Evolutionary conservation across 1,139 yeast species (phyloP).

Genomic region (Scheffersomyces illinoinensis): DNA sequence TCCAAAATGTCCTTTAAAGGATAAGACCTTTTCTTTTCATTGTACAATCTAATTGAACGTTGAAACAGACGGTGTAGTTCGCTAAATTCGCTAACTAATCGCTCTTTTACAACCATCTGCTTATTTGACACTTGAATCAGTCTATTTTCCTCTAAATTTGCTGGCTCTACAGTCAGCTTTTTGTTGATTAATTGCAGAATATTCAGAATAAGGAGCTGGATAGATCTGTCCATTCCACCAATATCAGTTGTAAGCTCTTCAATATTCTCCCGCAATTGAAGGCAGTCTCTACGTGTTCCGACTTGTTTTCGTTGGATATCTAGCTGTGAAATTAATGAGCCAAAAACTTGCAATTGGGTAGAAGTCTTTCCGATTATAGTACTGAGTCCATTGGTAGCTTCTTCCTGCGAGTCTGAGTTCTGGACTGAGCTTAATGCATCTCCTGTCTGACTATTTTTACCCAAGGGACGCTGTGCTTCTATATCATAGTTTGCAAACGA

Average conservation of each 20-base stretch:
- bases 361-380: conserved; percentile 36
- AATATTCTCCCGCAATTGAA: conserved; percentile 38
- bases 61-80: conserved; percentile 40
- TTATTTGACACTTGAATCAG: conserved; percentile 27
- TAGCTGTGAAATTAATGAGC: conserved; percentile 47
- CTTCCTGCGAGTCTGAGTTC: conserved; percentile 13
- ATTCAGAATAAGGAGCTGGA: conserved; percentile 30
- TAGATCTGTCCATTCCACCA: conserved; percentile 32
- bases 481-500: conserved; percentile 61
- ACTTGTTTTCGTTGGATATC: conserved; percentile 50
- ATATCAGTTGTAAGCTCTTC: conserved; percentile 32
- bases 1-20: conserved; percentile 17
- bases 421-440: conserved; percentile 1
- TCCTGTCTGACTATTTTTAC: conserved; percentile 3
- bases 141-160: background rate
- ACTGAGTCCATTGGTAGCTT: conserved; percentile 22
- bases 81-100: conserved; percentile 37
- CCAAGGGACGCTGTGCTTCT: conserved; percentile 49
- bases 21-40: conserved; percentile 31
- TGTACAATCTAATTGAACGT: conserved; percentile 26
- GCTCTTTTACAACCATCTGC: conserved; percentile 42
- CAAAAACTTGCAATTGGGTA: conserved; percentile 48
- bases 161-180: conserved; percentile 21
- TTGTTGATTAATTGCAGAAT: conserved; percentile 35
- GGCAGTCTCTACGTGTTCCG: conserved; percentile 58